Conservation (phyloP, 169 alveolate species). For the Cystoisospora suis region DNA sequence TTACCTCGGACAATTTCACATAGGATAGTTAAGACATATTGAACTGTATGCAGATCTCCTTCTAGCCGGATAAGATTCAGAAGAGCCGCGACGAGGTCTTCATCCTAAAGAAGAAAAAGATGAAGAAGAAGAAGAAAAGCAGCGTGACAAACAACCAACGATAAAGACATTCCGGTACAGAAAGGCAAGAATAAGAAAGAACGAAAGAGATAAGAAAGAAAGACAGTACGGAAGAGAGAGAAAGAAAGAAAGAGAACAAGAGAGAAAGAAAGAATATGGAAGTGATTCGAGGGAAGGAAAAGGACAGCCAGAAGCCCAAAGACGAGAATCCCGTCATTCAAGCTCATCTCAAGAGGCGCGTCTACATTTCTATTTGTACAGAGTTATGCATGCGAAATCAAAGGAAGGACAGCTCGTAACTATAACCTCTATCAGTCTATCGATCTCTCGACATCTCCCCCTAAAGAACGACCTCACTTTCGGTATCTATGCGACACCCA, state of each 20-base stretch:
- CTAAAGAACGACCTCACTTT: no score
- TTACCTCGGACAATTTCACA: conserved; percentile 62
- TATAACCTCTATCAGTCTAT: no score
- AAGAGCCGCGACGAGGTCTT: not conserved
- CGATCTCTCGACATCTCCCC: no score
- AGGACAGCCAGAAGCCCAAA: no score
- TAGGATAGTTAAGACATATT: conserved; percentile 58
- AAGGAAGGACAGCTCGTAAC: no score
- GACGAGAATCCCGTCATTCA: no score
- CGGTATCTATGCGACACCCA: no score
- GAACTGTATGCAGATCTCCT: conserved; percentile 46
- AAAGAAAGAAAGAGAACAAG: not conserved
- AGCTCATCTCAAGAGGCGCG: no score
- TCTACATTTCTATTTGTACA: no score
- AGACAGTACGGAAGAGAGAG: not conserved
- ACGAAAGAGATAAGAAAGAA: not conserved
- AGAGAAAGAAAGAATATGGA: not conserved
- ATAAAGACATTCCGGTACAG: not conserved
- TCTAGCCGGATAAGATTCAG: conserved; percentile 27
- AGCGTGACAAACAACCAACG: not conserved
- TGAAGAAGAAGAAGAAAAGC: not conserved
- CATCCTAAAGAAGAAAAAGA: conserved; percentile 32
- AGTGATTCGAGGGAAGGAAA: no score
- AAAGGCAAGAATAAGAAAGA: not conserved
- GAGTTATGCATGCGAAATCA: no score